Evolutionary conservation across 2,329 filamentous ascomycete species (phyloP).

Genomic region (Ceratocystis albifundus): DNA sequence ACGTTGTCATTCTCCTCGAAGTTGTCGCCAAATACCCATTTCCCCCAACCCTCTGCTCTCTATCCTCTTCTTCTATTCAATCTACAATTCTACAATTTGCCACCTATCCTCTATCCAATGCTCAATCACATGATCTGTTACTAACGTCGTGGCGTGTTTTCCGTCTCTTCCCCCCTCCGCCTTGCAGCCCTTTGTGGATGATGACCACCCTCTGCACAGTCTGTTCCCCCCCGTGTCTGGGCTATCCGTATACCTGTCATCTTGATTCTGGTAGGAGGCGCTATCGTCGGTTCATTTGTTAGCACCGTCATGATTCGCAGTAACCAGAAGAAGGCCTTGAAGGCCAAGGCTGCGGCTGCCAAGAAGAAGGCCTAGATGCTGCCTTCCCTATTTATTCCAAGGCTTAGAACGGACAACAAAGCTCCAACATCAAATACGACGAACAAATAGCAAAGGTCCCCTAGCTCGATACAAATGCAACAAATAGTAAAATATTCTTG

Average conservation of each 20-base stretch:
- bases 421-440: too few relatives aligned
- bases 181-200: slow-evolving; percentile 84
- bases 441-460: not conserved
- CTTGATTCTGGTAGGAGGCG: slow-evolving; percentile 78
- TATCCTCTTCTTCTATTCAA: slow-evolving; percentile 17
- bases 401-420: too few relatives aligned
- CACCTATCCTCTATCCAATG: not conserved
- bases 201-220: slow-evolving; percentile 82
- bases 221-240: slow-evolving; percentile 98
- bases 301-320: slow-evolving; percentile 97
- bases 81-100: not conserved
- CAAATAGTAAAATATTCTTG: too few relatives aligned
- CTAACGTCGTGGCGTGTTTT: too few relatives aligned
- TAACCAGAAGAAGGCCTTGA: slow-evolving; percentile 93
- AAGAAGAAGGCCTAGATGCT: slow-evolving; percentile 69
- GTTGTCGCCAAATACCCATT: not conserved
- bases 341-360: slow-evolving; percentile 62
- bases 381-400: not conserved
- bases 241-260: slow-evolving; percentile 97
- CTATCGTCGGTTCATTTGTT: slow-evolving; percentile 91
- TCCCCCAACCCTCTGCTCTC: slow-evolving; percentile 19
- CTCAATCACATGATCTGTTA: not conserved
- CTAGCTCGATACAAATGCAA: too few relatives aligned
- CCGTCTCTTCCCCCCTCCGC: not conserved
- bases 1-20: too few relatives aligned